These are phyloP conservation scores for Elymus sibiricus DNA, from an alignment of 176 grass and related monocot species.

Conservation along the genomic window DNA sequence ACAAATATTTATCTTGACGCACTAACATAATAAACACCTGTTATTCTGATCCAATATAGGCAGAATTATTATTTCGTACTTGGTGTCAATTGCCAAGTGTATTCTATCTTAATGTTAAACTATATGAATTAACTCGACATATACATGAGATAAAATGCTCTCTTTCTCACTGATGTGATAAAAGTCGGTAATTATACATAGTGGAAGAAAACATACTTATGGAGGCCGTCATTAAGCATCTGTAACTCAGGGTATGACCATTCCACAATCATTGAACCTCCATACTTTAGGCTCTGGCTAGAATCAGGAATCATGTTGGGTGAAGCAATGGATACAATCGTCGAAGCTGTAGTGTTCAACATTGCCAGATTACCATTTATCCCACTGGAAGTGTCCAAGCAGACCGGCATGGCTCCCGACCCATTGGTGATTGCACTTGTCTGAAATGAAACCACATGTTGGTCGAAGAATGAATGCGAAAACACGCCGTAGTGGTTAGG, in stretches of 20 bases:
- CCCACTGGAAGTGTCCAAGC: slow-evolving; percentile 41
- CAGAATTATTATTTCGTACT: background rate
- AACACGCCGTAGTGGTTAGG: slow-evolving; percentile 64
- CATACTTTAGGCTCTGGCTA: slow-evolving; percentile 50
- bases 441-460: slow-evolving; percentile 92
- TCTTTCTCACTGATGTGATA: background rate
- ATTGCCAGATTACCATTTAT: slow-evolving; percentile 42
- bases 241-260: slow-evolving; percentile 74
- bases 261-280: slow-evolving; percentile 51
- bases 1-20: background rate
- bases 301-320: slow-evolving; percentile 50
- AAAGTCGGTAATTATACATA: slow-evolving; percentile 1
- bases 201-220: slow-evolving; percentile 47
- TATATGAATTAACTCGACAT: background rate
- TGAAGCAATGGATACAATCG: slow-evolving; percentile 57
- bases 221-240: slow-evolving; percentile 65
- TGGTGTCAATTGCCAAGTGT: background rate
- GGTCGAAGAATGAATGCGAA: slow-evolving; percentile 59
- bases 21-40: background rate
- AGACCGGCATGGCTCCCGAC: slow-evolving; percentile 43
- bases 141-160: background rate
- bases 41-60: background rate
- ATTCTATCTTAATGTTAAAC: background rate
- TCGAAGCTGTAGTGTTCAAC: slow-evolving; percentile 51
- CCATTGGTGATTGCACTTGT: slow-evolving; percentile 39